Percentiles rank a stretch among this genome's conserved stretches.
phyloP scores from a whole-genome alignment of 495 filamentous ascomycete genomes.

The Pyrenula massariospora region DNA sequence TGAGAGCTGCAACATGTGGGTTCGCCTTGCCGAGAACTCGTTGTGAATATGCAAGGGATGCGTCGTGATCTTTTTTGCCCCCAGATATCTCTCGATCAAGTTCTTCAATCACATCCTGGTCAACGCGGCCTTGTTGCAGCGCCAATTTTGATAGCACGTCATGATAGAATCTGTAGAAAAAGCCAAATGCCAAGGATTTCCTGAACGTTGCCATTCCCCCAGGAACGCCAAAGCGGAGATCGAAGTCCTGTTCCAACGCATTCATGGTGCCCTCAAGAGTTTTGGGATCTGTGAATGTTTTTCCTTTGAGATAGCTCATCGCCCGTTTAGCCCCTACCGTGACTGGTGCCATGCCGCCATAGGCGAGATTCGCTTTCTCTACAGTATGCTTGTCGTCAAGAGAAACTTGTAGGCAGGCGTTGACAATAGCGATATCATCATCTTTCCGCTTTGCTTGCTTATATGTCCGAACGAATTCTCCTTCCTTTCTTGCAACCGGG shows the following conservation, averaged over 20 bases:
- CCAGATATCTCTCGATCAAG: constrained; percentile 49
- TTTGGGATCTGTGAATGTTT: constrained; percentile 64
- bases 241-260: constrained; percentile 75
- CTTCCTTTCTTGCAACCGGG: constrained; percentile 55
- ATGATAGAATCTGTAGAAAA: constrained; percentile 26
- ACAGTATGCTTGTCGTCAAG: constrained; percentile 56
- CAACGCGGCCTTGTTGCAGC: constrained; percentile 27
- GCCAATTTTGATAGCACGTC: constrained; percentile 44
- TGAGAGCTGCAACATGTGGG: constrained; percentile 82
- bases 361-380: constrained; percentile 62
- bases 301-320: constrained; percentile 56
- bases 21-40: constrained; percentile 69
- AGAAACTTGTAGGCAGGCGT: constrained; percentile 61
- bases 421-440: constrained; percentile 95
- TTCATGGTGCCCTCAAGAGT: constrained; percentile 84
- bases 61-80: constrained; percentile 45
- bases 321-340: constrained; percentile 76
- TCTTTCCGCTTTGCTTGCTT: constrained; percentile 95
- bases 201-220: constrained; percentile 95
- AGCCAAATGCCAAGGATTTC: constrained; percentile 67
- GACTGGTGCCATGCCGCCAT: constrained; percentile 83
- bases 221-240: constrained; percentile 73
- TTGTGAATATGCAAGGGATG: constrained; percentile 53
- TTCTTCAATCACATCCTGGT: constrained; percentile 42
- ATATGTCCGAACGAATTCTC: constrained; percentile 66